Conservation (phyloP, 768 basidiomycete species). For the Dioszegia aurantiaca region DNA sequence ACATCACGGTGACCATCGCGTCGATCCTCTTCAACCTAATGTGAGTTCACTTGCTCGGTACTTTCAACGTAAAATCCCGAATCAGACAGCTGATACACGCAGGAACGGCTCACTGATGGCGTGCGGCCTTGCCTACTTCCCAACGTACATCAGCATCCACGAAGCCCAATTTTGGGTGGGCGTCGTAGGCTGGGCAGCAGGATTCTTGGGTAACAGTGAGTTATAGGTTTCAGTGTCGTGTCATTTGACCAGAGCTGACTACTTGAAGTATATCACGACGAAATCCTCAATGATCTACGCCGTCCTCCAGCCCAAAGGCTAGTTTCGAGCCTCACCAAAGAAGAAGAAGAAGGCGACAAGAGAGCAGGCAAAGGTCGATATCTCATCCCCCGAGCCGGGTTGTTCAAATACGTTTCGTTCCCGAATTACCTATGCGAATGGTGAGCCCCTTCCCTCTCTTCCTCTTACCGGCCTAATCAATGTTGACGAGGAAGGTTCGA, state of each 20-base stretch:
- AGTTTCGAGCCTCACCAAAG: slow-evolving; percentile 26
- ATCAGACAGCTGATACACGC: background rate
- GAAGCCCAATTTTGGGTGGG: slow-evolving; percentile 61
- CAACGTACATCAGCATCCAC: slow-evolving; percentile 16
- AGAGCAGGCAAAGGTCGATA: slow-evolving; percentile 46
- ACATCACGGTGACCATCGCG: slow-evolving; percentile 62
- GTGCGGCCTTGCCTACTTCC: slow-evolving; percentile 32
- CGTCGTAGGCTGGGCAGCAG: slow-evolving; percentile 65
- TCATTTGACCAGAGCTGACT: slow-evolving; percentile 1
- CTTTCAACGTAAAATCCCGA: background rate
- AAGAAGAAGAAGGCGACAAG: slow-evolving; percentile 42
- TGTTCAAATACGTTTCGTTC: slow-evolving; percentile 77
- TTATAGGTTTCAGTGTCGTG: background rate
- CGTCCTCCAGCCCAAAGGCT: slow-evolving; percentile 48
- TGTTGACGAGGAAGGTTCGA: slow-evolving; percentile 59
- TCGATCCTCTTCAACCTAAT: slow-evolving; percentile 66
- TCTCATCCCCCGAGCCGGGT: slow-evolving; percentile 64
- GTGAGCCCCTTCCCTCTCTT: slow-evolving; percentile 26
- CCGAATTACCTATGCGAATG: slow-evolving; percentile 96
- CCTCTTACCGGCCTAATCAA: background rate
- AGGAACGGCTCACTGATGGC: slow-evolving; percentile 41
- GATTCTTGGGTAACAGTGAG: slow-evolving; percentile 67
- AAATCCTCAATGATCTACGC: slow-evolving; percentile 77
- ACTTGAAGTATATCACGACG: slow-evolving; percentile 69
- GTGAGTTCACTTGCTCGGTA: slow-evolving; percentile 60